Evolutionary conservation across 2,329 filamentous ascomycete genomes (phyloP).

Genomic region (Epichloe bromicola): DNA sequence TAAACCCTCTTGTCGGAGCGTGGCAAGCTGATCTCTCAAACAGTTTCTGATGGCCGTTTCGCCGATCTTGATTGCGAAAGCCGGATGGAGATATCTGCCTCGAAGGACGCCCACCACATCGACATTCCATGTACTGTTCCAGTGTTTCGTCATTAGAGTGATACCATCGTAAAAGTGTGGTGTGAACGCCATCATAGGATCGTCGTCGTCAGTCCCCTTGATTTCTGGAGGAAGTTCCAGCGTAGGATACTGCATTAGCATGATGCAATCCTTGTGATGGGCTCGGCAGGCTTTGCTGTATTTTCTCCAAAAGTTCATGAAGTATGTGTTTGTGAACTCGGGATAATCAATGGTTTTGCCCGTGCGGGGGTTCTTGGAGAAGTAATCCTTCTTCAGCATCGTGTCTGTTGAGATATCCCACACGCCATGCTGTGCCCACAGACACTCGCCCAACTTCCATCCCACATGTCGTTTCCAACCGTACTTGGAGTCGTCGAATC

Average conservation of each 20-base stretch:
- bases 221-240: constrained; percentile 82
- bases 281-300: constrained; percentile 63
- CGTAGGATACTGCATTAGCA: constrained; percentile 85
- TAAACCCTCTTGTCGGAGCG: constrained; percentile 74
- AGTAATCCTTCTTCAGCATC: constrained; percentile 76
- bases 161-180: constrained; percentile 96
- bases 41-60: constrained; percentile 92
- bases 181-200: constrained; percentile 80
- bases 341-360: constrained; percentile 67
- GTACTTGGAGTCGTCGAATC: constrained; percentile 76
- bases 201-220: constrained; percentile 79
- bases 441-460: constrained; percentile 87
- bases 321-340: constrained; percentile 82
- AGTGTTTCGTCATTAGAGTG: constrained; percentile 94
- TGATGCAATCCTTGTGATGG: constrained; percentile 66
- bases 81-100: constrained; percentile 76
- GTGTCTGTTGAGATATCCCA: constrained; percentile 76
- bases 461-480: constrained; percentile 77
- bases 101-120: constrained; percentile 87
- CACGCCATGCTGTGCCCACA: constrained; percentile 94
- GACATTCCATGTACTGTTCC: constrained; percentile 95
- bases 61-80: constrained; percentile 84
- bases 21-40: constrained; percentile 73
- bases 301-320: constrained; percentile 70
- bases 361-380: constrained; percentile 62